These are phyloP conservation scores for Aspergillus brasiliensis DNA, from an alignment of 2,329 filamentous ascomycete genomes.

Conservation along the genomic window DNA sequence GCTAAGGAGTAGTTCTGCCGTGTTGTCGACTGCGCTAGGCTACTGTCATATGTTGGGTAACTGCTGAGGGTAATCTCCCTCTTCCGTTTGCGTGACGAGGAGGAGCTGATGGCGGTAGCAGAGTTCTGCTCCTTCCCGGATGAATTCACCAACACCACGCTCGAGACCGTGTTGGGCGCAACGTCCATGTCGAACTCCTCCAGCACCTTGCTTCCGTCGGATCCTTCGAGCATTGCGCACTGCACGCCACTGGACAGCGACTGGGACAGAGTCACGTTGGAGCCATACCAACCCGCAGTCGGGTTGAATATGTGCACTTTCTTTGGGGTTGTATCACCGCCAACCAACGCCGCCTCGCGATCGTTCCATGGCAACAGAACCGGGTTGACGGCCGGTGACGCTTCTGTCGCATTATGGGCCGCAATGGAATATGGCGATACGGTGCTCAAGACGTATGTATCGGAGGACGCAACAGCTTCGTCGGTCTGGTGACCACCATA, in stretches of 20 bases:
- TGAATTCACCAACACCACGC: constrained; percentile 66
- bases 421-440: constrained; percentile 64
- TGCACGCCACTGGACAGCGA: constrained; percentile 64
- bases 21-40: constrained; percentile 65
- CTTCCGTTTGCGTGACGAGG: constrained; percentile 45
- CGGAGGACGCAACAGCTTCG: constrained; percentile 60
- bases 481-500: constrained; percentile 75
- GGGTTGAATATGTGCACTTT: constrained; percentile 73
- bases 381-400: constrained; percentile 67
- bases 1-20: constrained; percentile 74
- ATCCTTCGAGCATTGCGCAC: constrained; percentile 67
- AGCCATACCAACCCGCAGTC: constrained; percentile 64
- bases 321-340: constrained; percentile 67
- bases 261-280: constrained; percentile 64
- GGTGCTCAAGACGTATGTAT: constrained; percentile 74
- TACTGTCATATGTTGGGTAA: constrained; percentile 80
- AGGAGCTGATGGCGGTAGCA: constrained; percentile 5
- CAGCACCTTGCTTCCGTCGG: constrained; percentile 76
- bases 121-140: constrained; percentile 47
- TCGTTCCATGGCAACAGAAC: constrained; percentile 75
- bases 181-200: constrained; percentile 75
- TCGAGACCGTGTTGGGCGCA: constrained; percentile 73
- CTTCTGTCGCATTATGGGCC: constrained; percentile 58
- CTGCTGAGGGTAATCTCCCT: constrained; percentile 60
- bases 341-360: constrained; percentile 71